Conservation (phyloP, 768 basidiomycete species). For the Psilocybe azurescens region DNA sequence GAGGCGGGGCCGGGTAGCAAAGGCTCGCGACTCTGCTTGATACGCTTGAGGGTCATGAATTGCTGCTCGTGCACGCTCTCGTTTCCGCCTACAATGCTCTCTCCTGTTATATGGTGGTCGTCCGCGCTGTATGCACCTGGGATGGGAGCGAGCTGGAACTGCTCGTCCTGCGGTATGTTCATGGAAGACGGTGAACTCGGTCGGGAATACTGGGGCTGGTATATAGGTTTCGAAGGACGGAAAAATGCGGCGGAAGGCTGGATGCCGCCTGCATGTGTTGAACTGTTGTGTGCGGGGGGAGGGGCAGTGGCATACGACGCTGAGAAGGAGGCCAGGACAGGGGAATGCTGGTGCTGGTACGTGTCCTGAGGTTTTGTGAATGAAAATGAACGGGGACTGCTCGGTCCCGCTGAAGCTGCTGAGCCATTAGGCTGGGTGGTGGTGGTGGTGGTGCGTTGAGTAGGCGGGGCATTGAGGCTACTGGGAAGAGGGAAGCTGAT, state of each 20-base stretch:
- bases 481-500: conserved; percentile 41
- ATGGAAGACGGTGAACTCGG: conserved; percentile 29
- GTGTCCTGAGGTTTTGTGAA: not conserved
- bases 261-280: conserved; percentile 76
- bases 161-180: conserved; percentile 18
- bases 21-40: conserved; percentile 76
- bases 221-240: conserved; percentile 64
- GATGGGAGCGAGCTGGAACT: conserved; percentile 45
- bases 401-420: conserved; percentile 23
- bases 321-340: conserved; percentile 18
- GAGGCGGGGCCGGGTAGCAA: conserved; percentile 58
- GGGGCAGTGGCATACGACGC: conserved; percentile 6
- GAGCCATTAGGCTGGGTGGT: conserved; percentile 10
- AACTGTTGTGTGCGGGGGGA: conserved; percentile 29
- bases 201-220: conserved; percentile 47
- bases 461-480: conserved; percentile 31
- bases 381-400: conserved; percentile 17
- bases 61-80: conserved; percentile 29
- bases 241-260: conserved; percentile 84
- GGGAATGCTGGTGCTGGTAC: conserved; percentile 16
- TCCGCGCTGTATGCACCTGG: conserved; percentile 48
- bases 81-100: conserved; percentile 11
- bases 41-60: conserved; percentile 41
- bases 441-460: conserved; percentile 20
- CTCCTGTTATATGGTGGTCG: conserved; percentile 27